Percentiles rank a stretch among this genome's conserved stretches.
Conservation (phyloP, 352 stramenopile species). For the Pythium brachiatum region DNA sequence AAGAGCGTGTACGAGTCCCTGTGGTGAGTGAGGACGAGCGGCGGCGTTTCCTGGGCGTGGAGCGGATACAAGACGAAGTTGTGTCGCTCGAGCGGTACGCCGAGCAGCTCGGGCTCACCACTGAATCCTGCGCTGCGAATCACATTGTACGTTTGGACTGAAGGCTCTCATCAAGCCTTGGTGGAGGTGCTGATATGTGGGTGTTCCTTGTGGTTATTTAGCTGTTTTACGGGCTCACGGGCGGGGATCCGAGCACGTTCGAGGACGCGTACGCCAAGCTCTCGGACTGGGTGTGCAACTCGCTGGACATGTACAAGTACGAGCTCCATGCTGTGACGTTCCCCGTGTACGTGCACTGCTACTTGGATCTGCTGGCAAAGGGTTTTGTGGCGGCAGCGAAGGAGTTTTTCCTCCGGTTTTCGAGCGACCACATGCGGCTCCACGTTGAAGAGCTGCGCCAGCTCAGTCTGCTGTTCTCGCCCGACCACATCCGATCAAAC, state of each 20-base stretch:
- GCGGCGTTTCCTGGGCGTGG: slow-evolving; percentile 31
- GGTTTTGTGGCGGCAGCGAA: slow-evolving; percentile 48
- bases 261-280: slow-evolving; percentile 68
- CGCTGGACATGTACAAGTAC: slow-evolving; percentile 85
- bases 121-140: slow-evolving; percentile 70
- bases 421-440: slow-evolving; percentile 60
- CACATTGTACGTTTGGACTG: slow-evolving; percentile 48
- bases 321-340: slow-evolving; percentile 78
- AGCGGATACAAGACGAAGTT: slow-evolving; percentile 9
- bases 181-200: background rate
- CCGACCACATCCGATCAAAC: slow-evolving; percentile 59
- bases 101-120: slow-evolving; percentile 59
- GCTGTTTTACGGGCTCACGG: slow-evolving; percentile 74
- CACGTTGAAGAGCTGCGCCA: slow-evolving; percentile 68
- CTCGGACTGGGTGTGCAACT: slow-evolving; percentile 84
- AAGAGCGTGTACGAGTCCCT: background rate
- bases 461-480: slow-evolving; percentile 60
- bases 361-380: slow-evolving; percentile 73
- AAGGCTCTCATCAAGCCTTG: background rate
- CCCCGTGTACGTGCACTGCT: slow-evolving; percentile 82
- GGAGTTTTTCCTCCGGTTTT: slow-evolving; percentile 58
- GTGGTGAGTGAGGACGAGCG: slow-evolving; percentile 27
- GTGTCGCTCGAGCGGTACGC: slow-evolving; percentile 59
- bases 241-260: slow-evolving; percentile 55
- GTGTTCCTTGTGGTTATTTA: slow-evolving; percentile 16